These are phyloP conservation scores for Sclerotinia subarctica DNA, from an alignment of 2,329 filamentous ascomycete species.

Conservation along the genomic window DNA sequence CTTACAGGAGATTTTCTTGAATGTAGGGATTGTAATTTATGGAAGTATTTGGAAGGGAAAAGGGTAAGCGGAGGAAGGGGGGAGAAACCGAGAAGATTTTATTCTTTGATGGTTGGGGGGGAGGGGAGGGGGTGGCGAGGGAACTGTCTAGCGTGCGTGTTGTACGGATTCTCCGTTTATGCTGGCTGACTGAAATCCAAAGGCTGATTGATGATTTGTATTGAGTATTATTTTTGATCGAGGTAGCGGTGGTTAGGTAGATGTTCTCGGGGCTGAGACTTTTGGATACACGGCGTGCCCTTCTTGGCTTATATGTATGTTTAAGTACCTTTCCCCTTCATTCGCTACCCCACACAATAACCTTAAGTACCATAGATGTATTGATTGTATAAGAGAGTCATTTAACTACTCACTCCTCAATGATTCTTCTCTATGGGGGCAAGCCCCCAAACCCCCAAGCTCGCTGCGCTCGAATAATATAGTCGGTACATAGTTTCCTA, in stretches of 20 bases:
- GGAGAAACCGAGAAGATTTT: background rate
- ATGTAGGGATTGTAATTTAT: no score
- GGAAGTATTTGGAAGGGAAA: no score
- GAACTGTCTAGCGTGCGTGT: no score
- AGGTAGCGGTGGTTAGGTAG: background rate
- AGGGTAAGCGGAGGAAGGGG: background rate
- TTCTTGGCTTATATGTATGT: no score
- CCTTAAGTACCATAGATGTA: no score
- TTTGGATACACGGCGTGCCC: background rate
- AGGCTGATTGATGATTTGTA: background rate
- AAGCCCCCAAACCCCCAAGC: conserved; percentile 9
- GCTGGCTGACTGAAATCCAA: background rate
- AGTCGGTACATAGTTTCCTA: no score
- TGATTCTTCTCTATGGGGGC: background rate
- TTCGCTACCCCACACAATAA: no score
- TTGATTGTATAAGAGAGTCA: no score
- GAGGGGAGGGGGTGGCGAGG: background rate
- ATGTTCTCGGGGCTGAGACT: background rate
- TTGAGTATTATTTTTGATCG: background rate
- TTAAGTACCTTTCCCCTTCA: no score
- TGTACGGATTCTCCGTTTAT: no score
- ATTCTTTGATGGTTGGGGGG: background rate
- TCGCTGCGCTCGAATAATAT: background rate
- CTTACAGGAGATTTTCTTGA: no score
- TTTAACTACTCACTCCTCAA: background rate